phyloP scores from a whole-genome alignment of 331 rosid genomes.

The Quercus tomentella region DNA sequence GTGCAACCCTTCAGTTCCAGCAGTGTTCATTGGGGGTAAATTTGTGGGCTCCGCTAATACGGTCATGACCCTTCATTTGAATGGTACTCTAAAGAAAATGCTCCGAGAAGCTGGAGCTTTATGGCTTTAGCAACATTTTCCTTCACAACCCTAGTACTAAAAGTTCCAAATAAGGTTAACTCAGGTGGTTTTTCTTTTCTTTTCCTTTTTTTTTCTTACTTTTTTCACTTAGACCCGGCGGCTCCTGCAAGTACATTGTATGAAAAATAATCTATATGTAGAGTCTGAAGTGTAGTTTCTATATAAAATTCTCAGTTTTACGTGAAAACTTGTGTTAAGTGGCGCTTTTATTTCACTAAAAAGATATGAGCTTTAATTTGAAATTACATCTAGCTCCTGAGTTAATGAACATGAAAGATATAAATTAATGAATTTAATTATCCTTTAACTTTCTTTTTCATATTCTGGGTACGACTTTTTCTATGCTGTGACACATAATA shows the following conservation, averaged over 20 bases:
- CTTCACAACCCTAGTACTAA: background rate
- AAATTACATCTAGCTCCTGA: background rate
- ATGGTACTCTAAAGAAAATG: constrained; percentile 77
- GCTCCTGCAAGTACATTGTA: background rate
- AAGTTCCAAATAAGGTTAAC: constrained; percentile 7
- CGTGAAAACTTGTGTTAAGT: background rate
- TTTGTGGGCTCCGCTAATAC: constrained; percentile 81
- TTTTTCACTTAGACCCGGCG: background rate
- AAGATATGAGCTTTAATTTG: background rate
- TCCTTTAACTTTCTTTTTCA: too few relatives aligned
- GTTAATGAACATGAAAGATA: background rate
- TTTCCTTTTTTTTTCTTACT: too few relatives aligned
- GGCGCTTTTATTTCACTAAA: background rate
- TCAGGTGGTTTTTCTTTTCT: background rate
- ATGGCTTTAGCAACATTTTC: constrained; percentile 50
- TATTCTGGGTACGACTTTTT: too few relatives aligned
- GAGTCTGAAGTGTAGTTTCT: background rate
- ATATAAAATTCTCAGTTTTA: background rate
- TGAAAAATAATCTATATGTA: background rate
- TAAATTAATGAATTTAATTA: too few relatives aligned
- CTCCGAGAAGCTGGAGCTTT: constrained; percentile 93
- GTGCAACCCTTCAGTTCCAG: constrained; percentile 85
- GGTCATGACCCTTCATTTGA: constrained; percentile 88
- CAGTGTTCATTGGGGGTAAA: constrained; percentile 87
- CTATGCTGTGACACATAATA: too few relatives aligned